A percentile compares a stretch with the other conserved stretches of the same genome.
Conservation (phyloP, 176 grass and related monocot species). For the Oryza meyeriana region DNA sequence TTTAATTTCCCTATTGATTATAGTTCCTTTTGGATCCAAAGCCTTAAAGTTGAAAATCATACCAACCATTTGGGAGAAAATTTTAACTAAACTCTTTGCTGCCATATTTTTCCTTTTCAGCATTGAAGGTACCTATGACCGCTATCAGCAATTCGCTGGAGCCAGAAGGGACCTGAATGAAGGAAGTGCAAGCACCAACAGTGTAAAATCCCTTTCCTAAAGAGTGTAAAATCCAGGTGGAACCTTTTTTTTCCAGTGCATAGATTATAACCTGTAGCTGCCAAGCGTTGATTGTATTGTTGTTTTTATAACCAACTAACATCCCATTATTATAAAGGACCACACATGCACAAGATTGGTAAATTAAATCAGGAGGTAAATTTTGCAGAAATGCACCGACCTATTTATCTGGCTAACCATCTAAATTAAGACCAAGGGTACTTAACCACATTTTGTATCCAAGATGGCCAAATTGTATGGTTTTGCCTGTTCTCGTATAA, state of each 20-base stretch:
- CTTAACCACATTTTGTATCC: not conserved
- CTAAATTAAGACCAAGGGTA: not conserved
- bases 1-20: not conserved
- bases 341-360: not conserved
- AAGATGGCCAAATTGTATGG: not conserved
- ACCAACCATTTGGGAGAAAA: not conserved
- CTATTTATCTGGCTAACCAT: not conserved
- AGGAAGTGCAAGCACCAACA: slow-evolving; percentile 11
- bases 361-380: slow-evolving; percentile 1
- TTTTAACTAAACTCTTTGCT: not conserved
- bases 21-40: not conserved
- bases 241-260: not conserved
- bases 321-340: not conserved
- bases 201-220: slow-evolving; percentile 37
- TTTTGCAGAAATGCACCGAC: not conserved
- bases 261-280: not conserved
- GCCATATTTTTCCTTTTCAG: slow-evolving; percentile 33
- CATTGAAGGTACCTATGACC: slow-evolving; percentile 49
- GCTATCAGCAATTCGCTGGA: slow-evolving; percentile 39
- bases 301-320: not conserved
- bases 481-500: not conserved
- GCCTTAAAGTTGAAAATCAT: not conserved
- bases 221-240: too few species aligned
- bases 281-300: not conserved
- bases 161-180: slow-evolving; percentile 15